Evolutionary conservation across 169 alveolate genomes (phyloP).

Genomic region (Ichthyophthirius multifiliis): DNA sequence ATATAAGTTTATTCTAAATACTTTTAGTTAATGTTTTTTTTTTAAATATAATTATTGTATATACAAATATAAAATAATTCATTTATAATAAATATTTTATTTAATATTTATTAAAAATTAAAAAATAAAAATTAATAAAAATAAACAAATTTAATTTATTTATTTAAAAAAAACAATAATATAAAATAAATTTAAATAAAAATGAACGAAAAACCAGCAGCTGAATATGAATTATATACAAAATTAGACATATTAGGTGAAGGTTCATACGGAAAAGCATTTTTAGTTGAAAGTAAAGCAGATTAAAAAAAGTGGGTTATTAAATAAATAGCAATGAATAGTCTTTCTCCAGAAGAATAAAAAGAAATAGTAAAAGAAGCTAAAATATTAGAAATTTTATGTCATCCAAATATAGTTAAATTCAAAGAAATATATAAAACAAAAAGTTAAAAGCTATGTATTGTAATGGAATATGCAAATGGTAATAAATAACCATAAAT

Average conservation of each 20-base stretch:
- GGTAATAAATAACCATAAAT: too few species aligned
- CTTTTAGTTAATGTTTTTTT: too few species aligned
- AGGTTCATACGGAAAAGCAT: slow-evolving; percentile 79
- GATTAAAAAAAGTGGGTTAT: slow-evolving; percentile 65
- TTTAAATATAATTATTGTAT: too few species aligned
- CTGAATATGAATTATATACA: slow-evolving; percentile 48
- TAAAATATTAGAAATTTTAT: slow-evolving; percentile 55
- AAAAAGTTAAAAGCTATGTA: slow-evolving; percentile 68
- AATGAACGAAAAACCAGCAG: too few species aligned
- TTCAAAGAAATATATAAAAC: slow-evolving; percentile 76
- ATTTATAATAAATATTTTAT: too few species aligned
- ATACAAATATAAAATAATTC: too few species aligned
- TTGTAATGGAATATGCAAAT: slow-evolving; percentile 89
- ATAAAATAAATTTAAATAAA: too few species aligned
- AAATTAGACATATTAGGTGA: slow-evolving; percentile 71
- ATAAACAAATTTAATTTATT: too few species aligned
- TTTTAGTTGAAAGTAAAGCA: slow-evolving; percentile 41
- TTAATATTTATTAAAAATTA: too few species aligned
- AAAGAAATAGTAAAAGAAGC: slow-evolving; percentile 71
- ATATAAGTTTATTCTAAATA: too few species aligned
- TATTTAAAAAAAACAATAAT: too few species aligned
- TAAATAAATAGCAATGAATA: slow-evolving; percentile 61
- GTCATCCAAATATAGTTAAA: slow-evolving; percentile 76
- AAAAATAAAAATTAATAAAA: too few species aligned
- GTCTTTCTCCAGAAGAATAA: slow-evolving; percentile 66